A percentile compares a stretch with the other conserved stretches of the same genome.
phyloP scores from a whole-genome alignment of 768 basidiomycete species.

The Tulasnella sp. region DNA sequence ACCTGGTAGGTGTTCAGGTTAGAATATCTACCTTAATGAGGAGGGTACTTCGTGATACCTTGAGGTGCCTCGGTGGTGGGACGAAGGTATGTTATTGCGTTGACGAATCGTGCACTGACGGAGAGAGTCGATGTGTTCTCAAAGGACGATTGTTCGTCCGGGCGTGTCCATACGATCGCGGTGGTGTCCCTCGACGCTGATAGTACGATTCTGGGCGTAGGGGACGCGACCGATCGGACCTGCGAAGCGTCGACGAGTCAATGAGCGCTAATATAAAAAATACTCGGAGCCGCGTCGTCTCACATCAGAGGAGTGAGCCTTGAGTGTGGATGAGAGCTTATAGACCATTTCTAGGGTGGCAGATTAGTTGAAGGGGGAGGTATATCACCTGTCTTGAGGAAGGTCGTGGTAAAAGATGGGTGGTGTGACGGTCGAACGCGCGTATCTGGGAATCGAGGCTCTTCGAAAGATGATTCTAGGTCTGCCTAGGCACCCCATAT shows the following conservation, averaged over 20 bases:
- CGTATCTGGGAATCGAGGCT: too few species aligned
- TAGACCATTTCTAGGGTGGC: conserved; percentile 42
- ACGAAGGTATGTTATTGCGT: conserved; percentile 67
- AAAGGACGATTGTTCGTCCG: conserved; percentile 41
- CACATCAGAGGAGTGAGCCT: conserved; percentile 66
- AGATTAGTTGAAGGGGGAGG: not conserved
- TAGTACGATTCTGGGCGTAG: conserved; percentile 65
- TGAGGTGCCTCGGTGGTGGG: conserved; percentile 55
- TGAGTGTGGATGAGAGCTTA: conserved; percentile 64
- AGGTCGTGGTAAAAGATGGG: too few species aligned
- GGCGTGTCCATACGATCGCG: conserved; percentile 72
- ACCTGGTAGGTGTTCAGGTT: conserved; percentile 37
- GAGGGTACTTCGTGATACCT: conserved; percentile 8
- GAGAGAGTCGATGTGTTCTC: conserved; percentile 42
- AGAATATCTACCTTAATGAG: not conserved
- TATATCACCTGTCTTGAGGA: not conserved
- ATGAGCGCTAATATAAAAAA: conserved; percentile 20
- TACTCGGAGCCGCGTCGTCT: conserved; percentile 26
- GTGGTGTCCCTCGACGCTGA: conserved; percentile 90
- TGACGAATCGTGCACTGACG: conserved; percentile 67
- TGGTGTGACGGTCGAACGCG: too few species aligned
- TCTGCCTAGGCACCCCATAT: too few species aligned
- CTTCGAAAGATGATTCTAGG: too few species aligned
- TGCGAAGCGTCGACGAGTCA: conserved; percentile 28
- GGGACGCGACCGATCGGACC: conserved; percentile 76